Percentiles rank a stretch among this genome's conserved stretches.
Conservation (phyloP, 2,329 filamentous ascomycete species). For the Claviceps paspali region DNA sequence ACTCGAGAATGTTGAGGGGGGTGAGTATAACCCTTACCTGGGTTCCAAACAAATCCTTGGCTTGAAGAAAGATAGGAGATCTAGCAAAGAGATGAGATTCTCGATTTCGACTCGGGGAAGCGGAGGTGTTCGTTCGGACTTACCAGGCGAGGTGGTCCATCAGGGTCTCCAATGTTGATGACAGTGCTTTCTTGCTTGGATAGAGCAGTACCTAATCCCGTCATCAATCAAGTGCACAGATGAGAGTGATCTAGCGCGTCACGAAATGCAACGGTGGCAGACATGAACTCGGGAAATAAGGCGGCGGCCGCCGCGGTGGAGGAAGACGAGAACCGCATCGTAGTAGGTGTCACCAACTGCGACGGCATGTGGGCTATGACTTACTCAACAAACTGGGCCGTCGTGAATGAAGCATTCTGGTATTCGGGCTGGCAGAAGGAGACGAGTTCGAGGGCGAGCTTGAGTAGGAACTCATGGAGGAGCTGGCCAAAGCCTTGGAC, state of each 20-base stretch:
- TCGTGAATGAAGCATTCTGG: slow-evolving; percentile 35
- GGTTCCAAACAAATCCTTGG: slow-evolving; percentile 75
- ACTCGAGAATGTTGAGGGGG: neutral
- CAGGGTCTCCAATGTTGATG: slow-evolving; percentile 60
- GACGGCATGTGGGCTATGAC: no score
- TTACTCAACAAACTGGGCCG: slow-evolving; percentile 49
- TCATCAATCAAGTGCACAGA: slow-evolving; percentile 11
- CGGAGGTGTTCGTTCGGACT: slow-evolving; percentile 14
- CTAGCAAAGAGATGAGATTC: slow-evolving; percentile 23
- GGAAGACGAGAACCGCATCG: no score
- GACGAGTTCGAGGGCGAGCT: slow-evolving; percentile 35
- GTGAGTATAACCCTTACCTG: slow-evolving; percentile 44
- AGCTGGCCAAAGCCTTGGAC: slow-evolving; percentile 31
- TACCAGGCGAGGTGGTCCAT: slow-evolving; percentile 58
- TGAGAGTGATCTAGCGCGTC: neutral
- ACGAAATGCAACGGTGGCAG: neutral
- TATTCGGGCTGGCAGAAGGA: slow-evolving; percentile 38
- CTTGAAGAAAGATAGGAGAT: slow-evolving; percentile 68
- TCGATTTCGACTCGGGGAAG: neutral
- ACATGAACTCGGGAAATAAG: no score
- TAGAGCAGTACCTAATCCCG: slow-evolving; percentile 48
- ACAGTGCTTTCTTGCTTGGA: slow-evolving; percentile 66
- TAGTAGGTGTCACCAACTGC: no score
- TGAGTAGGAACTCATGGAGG: slow-evolving; percentile 25
- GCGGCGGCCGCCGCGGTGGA: no score